These are phyloP conservation scores for Aspergillus hiratsukae DNA, from an alignment of 2,329 filamentous ascomycete genomes.

Conservation along the genomic window DNA sequence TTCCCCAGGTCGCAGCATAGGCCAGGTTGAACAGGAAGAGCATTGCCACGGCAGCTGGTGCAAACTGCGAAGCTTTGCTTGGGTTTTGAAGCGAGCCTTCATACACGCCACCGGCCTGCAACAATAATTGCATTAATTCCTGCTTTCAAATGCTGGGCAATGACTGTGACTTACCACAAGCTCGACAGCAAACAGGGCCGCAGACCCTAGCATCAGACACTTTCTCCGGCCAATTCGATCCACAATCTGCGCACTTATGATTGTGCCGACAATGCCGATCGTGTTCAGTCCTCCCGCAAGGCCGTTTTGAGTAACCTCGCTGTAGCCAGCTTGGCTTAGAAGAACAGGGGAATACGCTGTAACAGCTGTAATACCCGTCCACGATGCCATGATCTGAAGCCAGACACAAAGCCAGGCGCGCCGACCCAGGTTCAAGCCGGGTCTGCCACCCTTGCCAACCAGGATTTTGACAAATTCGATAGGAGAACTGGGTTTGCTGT, in stretches of 20 bases:
- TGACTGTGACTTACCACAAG: conserved; percentile 28
- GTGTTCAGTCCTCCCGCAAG: conserved; percentile 51
- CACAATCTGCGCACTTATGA: conserved; percentile 49
- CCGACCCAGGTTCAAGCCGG: conserved; percentile 31
- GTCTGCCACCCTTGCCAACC: conserved; percentile 27
- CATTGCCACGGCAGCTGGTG: conserved; percentile 46
- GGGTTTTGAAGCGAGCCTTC: conserved; percentile 38
- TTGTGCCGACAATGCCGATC: conserved; percentile 49
- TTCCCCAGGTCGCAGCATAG: conserved; percentile 49
- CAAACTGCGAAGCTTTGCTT: conserved; percentile 34
- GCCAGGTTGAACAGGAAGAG: conserved; percentile 40
- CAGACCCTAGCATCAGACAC: conserved; percentile 40
- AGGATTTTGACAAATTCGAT: conserved; percentile 38
- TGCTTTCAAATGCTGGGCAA: background rate
- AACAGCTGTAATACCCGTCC: conserved; percentile 43
- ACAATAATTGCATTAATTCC: background rate
- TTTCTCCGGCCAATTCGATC: conserved; percentile 45
- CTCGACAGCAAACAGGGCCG: conserved; percentile 40
- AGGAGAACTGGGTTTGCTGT: conserved; percentile 32
- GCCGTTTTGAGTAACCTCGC: conserved; percentile 39
- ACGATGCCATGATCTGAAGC: conserved; percentile 44
- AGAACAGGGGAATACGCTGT: conserved; percentile 33
- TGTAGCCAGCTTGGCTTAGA: conserved; percentile 30
- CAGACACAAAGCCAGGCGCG: conserved; percentile 43
- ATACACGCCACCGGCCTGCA: conserved; percentile 39